Evolutionary conservation across 495 filamentous ascomycete genomes (phyloP), one percentile per base, ranked within the genome.

Genomic region (Parathielavia appendiculata): DNA sequence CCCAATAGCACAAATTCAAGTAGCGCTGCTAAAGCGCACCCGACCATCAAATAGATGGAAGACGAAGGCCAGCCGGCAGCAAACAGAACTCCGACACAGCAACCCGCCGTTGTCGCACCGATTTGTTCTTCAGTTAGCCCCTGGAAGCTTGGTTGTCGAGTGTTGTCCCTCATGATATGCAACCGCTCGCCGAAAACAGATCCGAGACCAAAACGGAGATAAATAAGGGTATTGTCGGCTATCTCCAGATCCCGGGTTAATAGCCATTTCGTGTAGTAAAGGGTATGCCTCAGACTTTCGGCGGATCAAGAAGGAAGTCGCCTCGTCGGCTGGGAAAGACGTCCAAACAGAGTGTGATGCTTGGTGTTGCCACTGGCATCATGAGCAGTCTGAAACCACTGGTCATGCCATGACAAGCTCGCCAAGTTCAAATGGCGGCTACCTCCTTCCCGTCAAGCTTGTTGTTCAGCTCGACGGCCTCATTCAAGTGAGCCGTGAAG

Each of bases 401-500:
- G 26, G 26, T 12, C 26, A 26, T 43, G 22, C 30, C 32, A 35
- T 26, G 11, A 44, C 4, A 52, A 35, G 22, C 9, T 51, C n/a
- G 11, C 6, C 23, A 16, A 13, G 1, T 12, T 59, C 57, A 63
- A 34, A 53, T 58, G 11, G 36, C 17, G 35, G 46, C 44, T 10
- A 22, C 20, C 20, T 49, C 57, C 34, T 54, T 54, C 9, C 44
- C 51, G 43, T 32, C 46, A 16, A 51, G 36, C 53, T 39, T 62
- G n/a, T 36, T 46, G 39, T 64, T 52, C 34, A 64, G 49, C 39
- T 57, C 61, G 10, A 56, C 39, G 1, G 67, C 69, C 38, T 69
- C 65, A 23, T 63, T 50, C 59, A 59, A 63, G 44, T 71, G 69
- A 12, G 57, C 48, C 20, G 60, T 56, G 41, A 71, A 60, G 36